Percentiles rank a stretch among this genome's conserved stretches.
These are phyloP conservation scores for Kwoniella sp. DNA, from an alignment of 768 basidiomycete species.

Conservation along the genomic window DNA sequence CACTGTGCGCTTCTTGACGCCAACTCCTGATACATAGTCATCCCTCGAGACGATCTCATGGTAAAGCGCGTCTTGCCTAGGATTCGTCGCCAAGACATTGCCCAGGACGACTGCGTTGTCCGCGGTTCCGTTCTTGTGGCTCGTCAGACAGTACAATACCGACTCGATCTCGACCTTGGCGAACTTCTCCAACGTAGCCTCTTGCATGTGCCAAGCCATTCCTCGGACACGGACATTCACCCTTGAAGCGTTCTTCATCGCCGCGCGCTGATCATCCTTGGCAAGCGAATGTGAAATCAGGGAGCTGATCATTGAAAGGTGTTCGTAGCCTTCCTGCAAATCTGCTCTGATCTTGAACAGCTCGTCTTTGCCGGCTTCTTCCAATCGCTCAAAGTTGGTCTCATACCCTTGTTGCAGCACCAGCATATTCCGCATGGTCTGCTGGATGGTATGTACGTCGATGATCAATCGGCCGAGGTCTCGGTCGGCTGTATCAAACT, in stretches of 20 bases:
- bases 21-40: conserved; percentile 6
- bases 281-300: conserved; percentile 66
- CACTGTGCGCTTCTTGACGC: conserved; percentile 7
- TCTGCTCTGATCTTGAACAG: conserved; percentile 68
- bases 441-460: conserved; percentile 57
- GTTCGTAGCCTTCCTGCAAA: conserved; percentile 66
- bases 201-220: conserved; percentile 88
- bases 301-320: conserved; percentile 78
- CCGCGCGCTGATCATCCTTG: conserved; percentile 65
- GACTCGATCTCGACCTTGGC: conserved; percentile 79
- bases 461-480: conserved; percentile 27
- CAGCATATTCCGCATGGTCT: conserved; percentile 60
- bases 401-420: conserved; percentile 49
- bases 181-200: conserved; percentile 62
- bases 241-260: conserved; percentile 69
- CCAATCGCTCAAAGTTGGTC: conserved; percentile 47
- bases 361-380: conserved; percentile 54
- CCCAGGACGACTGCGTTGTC: conserved; percentile 70
- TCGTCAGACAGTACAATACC: conserved; percentile 76
- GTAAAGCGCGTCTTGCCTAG: conserved; percentile 73
- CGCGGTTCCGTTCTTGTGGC: conserved; percentile 79
- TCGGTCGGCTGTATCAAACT: conserved; percentile 60
- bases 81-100: conserved; percentile 80
- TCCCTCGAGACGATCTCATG: conserved; percentile 80
- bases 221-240: conserved; percentile 76